A percentile compares a stretch with the other conserved stretches of the same genome.
These are phyloP conservation scores for Neurospora africana DNA, from an alignment of 495 filamentous ascomycete species.

Conservation along the genomic window DNA sequence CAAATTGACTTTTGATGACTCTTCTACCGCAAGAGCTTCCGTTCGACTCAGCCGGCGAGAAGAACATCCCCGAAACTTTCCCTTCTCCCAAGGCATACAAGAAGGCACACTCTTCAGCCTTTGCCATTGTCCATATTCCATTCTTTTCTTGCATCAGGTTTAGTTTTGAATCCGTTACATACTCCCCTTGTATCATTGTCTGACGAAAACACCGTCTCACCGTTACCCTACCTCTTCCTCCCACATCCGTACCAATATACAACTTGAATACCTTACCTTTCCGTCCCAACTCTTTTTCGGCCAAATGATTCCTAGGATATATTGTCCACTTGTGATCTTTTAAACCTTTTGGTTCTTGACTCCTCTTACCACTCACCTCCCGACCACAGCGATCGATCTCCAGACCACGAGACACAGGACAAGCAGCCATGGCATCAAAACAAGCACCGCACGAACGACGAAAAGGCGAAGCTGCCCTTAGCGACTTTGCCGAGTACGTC, in stretches of 20 bases:
- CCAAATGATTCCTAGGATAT: slow-evolving; percentile 14
- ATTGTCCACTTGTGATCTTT: background rate
- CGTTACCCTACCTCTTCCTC: background rate
- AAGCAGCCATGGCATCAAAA: slow-evolving; percentile 49
- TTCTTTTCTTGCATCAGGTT: background rate
- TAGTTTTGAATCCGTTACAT: background rate
- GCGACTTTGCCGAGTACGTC: slow-evolving; percentile 96
- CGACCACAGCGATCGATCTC: slow-evolving; percentile 17
- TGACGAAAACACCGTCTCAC: background rate
- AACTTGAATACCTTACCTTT: background rate
- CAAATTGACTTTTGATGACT: background rate
- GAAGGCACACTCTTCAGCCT: background rate
- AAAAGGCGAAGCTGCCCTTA: slow-evolving; percentile 81
- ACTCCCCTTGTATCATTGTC: background rate
- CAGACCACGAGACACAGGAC: too few relatives aligned
- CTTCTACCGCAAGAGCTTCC: background rate
- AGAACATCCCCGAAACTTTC: background rate
- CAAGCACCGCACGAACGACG: slow-evolving; percentile 64
- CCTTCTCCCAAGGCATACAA: background rate
- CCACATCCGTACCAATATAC: background rate
- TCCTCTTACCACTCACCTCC: background rate
- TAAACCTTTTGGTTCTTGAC: background rate
- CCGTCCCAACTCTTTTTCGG: background rate
- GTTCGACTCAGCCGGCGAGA: slow-evolving; percentile 25
- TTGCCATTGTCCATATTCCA: background rate